A percentile compares a stretch with the other conserved stretches of the same genome.
phyloP scores from a whole-genome alignment of 805 yeast genomes.

The Kluyveromyces starmeri region DNA sequence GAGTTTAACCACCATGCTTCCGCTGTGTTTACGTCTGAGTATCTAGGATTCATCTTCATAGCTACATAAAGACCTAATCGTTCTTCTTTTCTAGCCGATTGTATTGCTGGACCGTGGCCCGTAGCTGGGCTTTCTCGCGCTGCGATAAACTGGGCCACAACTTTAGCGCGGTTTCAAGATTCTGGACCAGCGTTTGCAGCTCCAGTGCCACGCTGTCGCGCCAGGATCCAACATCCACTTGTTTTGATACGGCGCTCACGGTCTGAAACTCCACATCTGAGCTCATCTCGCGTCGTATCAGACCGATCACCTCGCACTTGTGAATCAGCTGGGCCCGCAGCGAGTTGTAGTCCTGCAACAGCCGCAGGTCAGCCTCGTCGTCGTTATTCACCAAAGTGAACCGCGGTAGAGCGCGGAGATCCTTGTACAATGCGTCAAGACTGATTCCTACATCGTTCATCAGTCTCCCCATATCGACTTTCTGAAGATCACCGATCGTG shows the following conservation, averaged over 20 bases:
- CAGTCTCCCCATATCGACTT: background rate
- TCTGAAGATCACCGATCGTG: slow-evolving; percentile 1
- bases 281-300: slow-evolving; percentile 2
- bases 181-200: slow-evolving; percentile 1
- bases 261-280: background rate
- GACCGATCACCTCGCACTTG: slow-evolving; percentile 15
- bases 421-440: slow-evolving; percentile 14
- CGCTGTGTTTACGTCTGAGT: too few relatives aligned
- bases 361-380: slow-evolving; percentile 10
- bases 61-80: too few relatives aligned
- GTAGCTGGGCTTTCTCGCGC: too few relatives aligned
- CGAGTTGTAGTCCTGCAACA: slow-evolving; percentile 19
- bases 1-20: too few relatives aligned
- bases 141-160: slow-evolving; percentile 2
- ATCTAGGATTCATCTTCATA: too few relatives aligned
- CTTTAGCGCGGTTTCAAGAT: background rate
- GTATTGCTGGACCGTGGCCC: too few relatives aligned
- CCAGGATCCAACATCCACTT: slow-evolving; percentile 40
- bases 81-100: too few relatives aligned
- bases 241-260: slow-evolving; percentile 39
- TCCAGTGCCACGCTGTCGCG: background rate
- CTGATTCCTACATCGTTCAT: slow-evolving; percentile 3
- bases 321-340: slow-evolving; percentile 14
- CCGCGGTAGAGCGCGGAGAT: slow-evolving; percentile 20
- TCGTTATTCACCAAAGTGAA: slow-evolving; percentile 11